These are phyloP conservation scores for Mycosphaerelloides madeirae DNA, from an alignment of 2,329 filamentous ascomycete genomes.

Conservation along the genomic window DNA sequence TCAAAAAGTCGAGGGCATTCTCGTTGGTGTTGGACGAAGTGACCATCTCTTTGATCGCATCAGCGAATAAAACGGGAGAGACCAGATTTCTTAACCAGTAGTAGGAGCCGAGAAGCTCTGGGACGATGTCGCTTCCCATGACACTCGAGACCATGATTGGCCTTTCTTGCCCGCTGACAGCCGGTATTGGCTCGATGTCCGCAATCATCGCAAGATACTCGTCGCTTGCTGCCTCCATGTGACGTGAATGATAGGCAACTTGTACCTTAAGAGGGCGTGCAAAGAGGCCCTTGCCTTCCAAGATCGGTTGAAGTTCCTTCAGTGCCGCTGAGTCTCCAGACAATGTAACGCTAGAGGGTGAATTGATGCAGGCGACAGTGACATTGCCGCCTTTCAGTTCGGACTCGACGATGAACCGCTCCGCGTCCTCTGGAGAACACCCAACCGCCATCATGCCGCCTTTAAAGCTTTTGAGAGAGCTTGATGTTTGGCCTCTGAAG, in stretches of 20 bases:
- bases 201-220: constrained; percentile 7
- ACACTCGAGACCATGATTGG: neutral
- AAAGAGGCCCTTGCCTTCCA: constrained; percentile 37
- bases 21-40: too few relatives aligned
- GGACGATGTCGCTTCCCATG: neutral
- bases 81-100: constrained; percentile 14
- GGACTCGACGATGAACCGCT: too few relatives aligned
- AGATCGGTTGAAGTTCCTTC: constrained; percentile 25
- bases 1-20: neutral
- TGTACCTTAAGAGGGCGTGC: constrained; percentile 37
- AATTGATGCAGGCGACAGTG: constrained; percentile 37
- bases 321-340: constrained; percentile 42
- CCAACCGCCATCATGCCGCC: constrained; percentile 33
- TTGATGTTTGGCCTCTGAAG: constrained; percentile 7
- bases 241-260: constrained; percentile 42
- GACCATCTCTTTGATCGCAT: constrained; percentile 2
- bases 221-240: constrained; percentile 17
- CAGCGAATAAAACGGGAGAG: constrained; percentile 8
- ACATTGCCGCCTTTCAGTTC: constrained; percentile 2
- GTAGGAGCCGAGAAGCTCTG: neutral
- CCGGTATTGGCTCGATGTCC: neutral
- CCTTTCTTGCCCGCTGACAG: neutral
- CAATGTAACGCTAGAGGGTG: constrained; percentile 39
- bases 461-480: neutral
- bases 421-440: too few relatives aligned